Base-by-base conservation (phyloP, 371 early-diverging fungal species). In the Mucor velutinosus region DNA sequence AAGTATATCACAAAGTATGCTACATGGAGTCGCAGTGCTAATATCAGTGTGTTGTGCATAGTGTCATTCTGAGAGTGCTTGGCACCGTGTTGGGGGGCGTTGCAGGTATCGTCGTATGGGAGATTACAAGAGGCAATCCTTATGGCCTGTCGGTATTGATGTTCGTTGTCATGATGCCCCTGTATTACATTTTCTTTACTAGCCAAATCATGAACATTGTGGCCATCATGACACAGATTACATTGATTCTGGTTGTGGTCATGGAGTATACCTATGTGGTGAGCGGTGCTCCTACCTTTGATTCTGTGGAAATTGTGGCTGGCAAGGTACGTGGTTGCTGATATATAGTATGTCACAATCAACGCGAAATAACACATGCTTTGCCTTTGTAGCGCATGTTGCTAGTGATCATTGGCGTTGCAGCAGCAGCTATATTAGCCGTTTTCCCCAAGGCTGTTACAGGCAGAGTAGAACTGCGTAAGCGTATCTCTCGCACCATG, bases 381-480 rank as follows among this genome's bases (percentile, higher is more conserved):
- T 4, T 25, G 0, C 6, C 15, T 39, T 15, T 60, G 35, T 64
- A 83, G 83, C 70, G 83, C 37, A 73, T 80, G 39, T 27, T 80
- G 8, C 41, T 80, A 12, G 80, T 83, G 2, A 61, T 73, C 3
- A 73, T 79, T 62, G 83, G 83, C 60, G 66, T 83, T 30, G 66
- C 64, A 14, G 83, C 81, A 8, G 62, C 76, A 45, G 74, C 70
- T 25, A 62, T 83, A 15, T 57, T 83, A 32, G 69, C 76, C 7
- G 59, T 77, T 43, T 63, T 83, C 12, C 83, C 83, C 1, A 70
- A 71, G 14, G 76, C 81, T 5, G 65, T 77, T 0, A 73, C 71
- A 3, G 80, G 80, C 19, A 72, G 83, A 49, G 77, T 83, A 12
- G 83, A 80, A 47, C 64, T 83, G 17, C 75, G 83, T 21, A 80